A percentile compares a stretch with the other conserved stretches of the same genome.
Evolutionary conservation across 2,329 filamentous ascomycete species (phyloP).

Genomic region (Colletotrichum orbiculare): DNA sequence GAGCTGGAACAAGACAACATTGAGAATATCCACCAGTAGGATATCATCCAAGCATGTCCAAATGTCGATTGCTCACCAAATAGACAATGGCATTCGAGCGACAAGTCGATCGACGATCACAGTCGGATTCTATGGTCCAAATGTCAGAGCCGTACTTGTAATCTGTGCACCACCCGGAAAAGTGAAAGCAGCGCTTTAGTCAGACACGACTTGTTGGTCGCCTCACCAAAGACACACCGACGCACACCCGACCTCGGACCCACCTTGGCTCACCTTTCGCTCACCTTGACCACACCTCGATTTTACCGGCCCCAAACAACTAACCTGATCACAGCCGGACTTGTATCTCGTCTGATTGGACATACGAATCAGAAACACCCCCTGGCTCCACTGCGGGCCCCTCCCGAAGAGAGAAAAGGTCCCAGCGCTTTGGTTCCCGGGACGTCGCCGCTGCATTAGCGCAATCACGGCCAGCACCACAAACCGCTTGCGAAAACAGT

Average conservation of each 20-base stretch:
- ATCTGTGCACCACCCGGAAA: not conserved
- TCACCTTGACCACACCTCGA: constrained; percentile 1
- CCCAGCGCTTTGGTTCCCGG: constrained; percentile 36
- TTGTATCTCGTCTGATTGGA: not conserved
- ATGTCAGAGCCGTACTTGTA: too few species aligned
- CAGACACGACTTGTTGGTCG: not conserved
- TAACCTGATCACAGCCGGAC: not conserved
- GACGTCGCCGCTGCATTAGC: constrained; percentile 35
- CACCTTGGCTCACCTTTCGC: not conserved
- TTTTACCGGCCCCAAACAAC: not conserved
- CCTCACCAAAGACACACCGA: not conserved
- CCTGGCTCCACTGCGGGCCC: constrained; percentile 28
- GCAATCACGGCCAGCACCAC: constrained; percentile 13
- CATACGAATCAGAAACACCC: constrained; percentile 15
- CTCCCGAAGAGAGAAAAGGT: constrained; percentile 32
- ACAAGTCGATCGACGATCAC: not conserved
- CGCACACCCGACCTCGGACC: too few species aligned
- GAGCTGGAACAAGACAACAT: not conserved
- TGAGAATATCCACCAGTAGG: constrained; percentile 12
- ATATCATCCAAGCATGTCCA: not conserved
- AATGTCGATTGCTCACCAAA: not conserved
- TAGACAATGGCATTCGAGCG: not conserved
- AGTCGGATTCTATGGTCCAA: not conserved
- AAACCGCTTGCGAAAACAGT: not conserved
- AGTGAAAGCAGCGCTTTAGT: not conserved